phyloP scores from a whole-genome alignment of 2,329 filamentous ascomycete species.

The Hypoxylon sp. region DNA sequence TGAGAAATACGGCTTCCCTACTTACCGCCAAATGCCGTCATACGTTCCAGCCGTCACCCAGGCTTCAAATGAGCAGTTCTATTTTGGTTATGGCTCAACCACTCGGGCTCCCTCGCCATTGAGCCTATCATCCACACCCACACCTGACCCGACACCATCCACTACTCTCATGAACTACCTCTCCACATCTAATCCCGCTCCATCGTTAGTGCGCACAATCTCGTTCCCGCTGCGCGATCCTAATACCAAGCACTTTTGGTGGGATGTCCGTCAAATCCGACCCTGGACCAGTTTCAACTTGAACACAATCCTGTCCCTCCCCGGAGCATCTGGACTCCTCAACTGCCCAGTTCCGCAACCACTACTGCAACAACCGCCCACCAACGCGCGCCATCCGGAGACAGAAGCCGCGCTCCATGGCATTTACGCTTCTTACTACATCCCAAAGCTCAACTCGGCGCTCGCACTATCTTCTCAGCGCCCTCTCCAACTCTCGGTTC shows the following conservation, averaged over 20 bases:
- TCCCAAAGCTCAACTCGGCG: constrained; percentile 88
- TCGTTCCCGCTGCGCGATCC: constrained; percentile 76
- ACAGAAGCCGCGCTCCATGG: constrained; percentile 81
- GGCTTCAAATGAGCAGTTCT: constrained; percentile 58
- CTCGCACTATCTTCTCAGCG: constrained; percentile 79
- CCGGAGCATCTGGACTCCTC: constrained; percentile 78
- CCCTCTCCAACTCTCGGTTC: constrained; percentile 67
- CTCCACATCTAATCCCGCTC: constrained; percentile 82
- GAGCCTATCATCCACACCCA: constrained; percentile 57
- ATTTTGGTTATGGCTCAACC: constrained; percentile 62
- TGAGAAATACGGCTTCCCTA: constrained; percentile 83
- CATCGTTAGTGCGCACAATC: constrained; percentile 83
- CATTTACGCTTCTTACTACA: constrained; percentile 82
- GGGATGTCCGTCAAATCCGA: constrained; percentile 90
- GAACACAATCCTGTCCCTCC: constrained; percentile 76
- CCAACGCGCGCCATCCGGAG: constrained; percentile 76
- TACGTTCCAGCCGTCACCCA: constrained; percentile 57
- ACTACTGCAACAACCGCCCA: constrained; percentile 70
- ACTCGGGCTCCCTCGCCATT: constrained; percentile 58
- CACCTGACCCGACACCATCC: constrained; percentile 63
- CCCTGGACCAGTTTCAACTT: constrained; percentile 86
- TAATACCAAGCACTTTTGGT: constrained; percentile 90
- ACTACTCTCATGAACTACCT: constrained; percentile 85
- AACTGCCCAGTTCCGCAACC: constrained; percentile 73
- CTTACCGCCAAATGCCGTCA: constrained; percentile 80